Evolutionary conservation across 2,329 filamentous ascomycete species (phyloP).

Genomic region (Venturia carpophila): DNA sequence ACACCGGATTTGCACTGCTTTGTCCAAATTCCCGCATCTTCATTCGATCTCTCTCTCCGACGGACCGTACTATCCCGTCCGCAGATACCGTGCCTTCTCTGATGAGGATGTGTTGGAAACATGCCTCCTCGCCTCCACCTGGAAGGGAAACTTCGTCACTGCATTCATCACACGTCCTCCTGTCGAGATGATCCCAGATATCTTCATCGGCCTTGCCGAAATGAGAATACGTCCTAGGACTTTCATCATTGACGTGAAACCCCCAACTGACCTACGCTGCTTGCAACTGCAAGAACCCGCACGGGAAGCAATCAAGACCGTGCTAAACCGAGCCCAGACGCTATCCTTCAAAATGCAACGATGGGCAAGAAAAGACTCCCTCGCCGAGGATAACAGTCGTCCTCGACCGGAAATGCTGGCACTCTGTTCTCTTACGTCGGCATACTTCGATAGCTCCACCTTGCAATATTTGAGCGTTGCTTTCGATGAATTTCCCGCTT

Average conservation of each 20-base stretch:
- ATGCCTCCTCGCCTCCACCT: not conserved
- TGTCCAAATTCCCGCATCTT: not conserved
- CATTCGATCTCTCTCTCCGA: not conserved
- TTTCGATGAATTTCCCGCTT: not conserved
- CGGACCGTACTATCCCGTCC: not conserved
- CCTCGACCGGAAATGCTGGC: conserved; percentile 1
- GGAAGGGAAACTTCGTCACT: conserved; percentile 1
- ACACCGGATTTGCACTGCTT: not conserved
- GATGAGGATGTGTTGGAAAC: not conserved
- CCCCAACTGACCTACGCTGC: not conserved
- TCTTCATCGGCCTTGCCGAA: not conserved
- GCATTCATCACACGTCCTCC: not conserved
- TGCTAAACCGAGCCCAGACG: not conserved
- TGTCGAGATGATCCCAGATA: not conserved
- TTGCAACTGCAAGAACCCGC: not conserved
- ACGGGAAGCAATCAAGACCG: not conserved
- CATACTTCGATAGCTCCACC: not conserved
- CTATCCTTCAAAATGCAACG: conserved; percentile 1
- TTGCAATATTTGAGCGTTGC: not conserved
- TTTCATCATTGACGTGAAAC: not conserved
- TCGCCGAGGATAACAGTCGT: not conserved
- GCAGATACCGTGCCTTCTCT: not conserved
- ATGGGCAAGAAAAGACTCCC: not conserved
- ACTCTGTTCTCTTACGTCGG: not conserved
- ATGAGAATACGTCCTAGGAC: not conserved